These are phyloP conservation scores for Blastosporella zonata DNA, from an alignment of 1,284 basidiomycete genomes.

Conservation along the genomic window DNA sequence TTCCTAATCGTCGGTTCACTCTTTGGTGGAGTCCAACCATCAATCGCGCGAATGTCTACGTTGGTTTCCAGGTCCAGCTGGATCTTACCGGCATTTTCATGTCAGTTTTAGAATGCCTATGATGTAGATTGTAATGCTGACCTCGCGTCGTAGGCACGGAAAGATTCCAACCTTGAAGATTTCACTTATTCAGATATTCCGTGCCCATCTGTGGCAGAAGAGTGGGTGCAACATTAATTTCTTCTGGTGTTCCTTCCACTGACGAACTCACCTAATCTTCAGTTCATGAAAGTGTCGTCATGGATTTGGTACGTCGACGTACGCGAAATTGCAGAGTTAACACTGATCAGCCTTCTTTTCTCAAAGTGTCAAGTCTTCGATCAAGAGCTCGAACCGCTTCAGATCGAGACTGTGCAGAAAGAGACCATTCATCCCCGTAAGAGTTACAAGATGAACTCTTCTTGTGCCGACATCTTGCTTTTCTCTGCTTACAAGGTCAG, in stretches of 20 bases:
- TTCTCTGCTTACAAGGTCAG: slow-evolving; percentile 90
- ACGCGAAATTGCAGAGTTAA: too few species aligned
- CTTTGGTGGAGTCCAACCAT: slow-evolving; percentile 99
- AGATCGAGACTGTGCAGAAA: slow-evolving; percentile 99
- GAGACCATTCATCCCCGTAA: slow-evolving; percentile 99
- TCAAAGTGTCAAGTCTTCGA: slow-evolving; percentile 94
- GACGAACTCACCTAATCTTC: background rate
- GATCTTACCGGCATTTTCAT: slow-evolving; percentile 95
- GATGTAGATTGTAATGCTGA: background rate
- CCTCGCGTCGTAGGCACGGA: slow-evolving; percentile 72
- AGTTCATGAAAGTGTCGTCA: slow-evolving; percentile 90
- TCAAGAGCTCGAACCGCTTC: slow-evolving; percentile 96
- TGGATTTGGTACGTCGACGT: slow-evolving; percentile 77
- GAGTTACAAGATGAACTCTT: slow-evolving; percentile 99
- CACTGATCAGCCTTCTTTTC: background rate
- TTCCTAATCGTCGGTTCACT: slow-evolving; percentile 99
- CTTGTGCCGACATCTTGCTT: slow-evolving; percentile 92
- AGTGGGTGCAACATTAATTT: slow-evolving; percentile 45
- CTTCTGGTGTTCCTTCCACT: background rate
- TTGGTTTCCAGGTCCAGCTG: slow-evolving; percentile 99
- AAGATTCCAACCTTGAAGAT: slow-evolving; percentile 98
- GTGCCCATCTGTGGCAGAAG: slow-evolving; percentile 99
- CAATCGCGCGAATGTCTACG: slow-evolving; percentile 98
- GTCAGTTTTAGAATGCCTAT: slow-evolving; percentile 35
- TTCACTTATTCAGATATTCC: slow-evolving; percentile 99